Conservation (phyloP, 148 eudicot genomes). For the Rhododendron williamsianum region DNA sequence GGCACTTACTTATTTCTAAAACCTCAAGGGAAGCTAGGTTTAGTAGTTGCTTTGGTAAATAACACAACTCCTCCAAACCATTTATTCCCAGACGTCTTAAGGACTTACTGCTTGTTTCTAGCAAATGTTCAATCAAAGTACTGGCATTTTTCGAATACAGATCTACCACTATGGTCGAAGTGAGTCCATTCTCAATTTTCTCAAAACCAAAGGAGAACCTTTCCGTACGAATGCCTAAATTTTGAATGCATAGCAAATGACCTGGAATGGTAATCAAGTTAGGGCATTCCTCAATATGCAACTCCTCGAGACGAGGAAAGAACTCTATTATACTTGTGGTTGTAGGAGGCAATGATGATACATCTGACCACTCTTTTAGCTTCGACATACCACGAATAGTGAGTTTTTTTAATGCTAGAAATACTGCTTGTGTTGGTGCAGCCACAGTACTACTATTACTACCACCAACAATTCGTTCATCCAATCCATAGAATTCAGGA, state of each 20-base stretch:
- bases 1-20: fast-evolving
- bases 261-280: not conserved
- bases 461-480: not conserved
- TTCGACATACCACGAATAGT: not conserved
- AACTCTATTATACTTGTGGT: not conserved
- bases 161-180: too few relatives aligned
- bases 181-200: not conserved
- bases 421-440: not conserved
- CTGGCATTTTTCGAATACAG: too few relatives aligned
- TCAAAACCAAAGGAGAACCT: too few relatives aligned
- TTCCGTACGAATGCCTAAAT: too few relatives aligned
- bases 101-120: not conserved
- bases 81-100: not conserved
- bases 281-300: not conserved
- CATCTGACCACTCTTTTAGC: not conserved
- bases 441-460: not conserved
- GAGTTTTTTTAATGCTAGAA: not conserved
- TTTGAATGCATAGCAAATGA: not conserved
- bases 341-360: not conserved
- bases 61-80: not conserved
- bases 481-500: not conserved
- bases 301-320: not conserved
- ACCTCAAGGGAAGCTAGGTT: not conserved
- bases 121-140: too few relatives aligned
- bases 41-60: not conserved